These are phyloP conservation scores for Fomitopsis betulina DNA, from an alignment of 1,284 basidiomycete genomes.

Conservation along the genomic window DNA sequence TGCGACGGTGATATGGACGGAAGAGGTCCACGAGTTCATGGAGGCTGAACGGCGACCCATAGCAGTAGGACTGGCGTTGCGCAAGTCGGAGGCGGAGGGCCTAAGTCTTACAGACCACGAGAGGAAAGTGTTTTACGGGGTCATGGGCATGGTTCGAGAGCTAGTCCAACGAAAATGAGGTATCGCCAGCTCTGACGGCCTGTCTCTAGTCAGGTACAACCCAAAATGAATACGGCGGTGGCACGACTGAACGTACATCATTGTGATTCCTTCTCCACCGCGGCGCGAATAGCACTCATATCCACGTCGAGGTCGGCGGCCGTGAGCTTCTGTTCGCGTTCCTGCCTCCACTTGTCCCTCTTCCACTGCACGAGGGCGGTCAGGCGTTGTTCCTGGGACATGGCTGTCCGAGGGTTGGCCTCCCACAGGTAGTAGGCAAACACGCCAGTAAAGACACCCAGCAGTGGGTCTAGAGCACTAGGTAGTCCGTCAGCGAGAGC, in stretches of 20 bases:
- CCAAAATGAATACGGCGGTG: neutral
- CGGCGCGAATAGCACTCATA: slow-evolving; percentile 9
- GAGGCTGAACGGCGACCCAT: slow-evolving; percentile 46
- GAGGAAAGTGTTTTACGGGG: slow-evolving; percentile 53
- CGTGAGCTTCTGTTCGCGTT: slow-evolving; percentile 16
- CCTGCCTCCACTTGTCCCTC: slow-evolving; percentile 19
- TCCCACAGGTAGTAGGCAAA: slow-evolving; percentile 84
- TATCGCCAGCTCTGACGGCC: neutral
- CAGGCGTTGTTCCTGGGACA: slow-evolving; percentile 63
- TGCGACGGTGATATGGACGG: slow-evolving; percentile 78
- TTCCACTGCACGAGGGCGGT: slow-evolving; percentile 64
- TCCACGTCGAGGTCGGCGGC: slow-evolving; percentile 6
- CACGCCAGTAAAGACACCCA: slow-evolving; percentile 80
- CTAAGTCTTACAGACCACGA: slow-evolving; percentile 40
- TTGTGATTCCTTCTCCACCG: slow-evolving; percentile 5
- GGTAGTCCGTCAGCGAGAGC: neutral
- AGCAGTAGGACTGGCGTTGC: slow-evolving; percentile 67
- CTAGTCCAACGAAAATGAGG: slow-evolving; percentile 21
- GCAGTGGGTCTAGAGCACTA: slow-evolving; percentile 65
- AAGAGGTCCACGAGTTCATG: slow-evolving; percentile 36
- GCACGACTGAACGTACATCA: neutral
- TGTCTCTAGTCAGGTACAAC: neutral
- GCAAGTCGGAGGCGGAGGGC: slow-evolving; percentile 30
- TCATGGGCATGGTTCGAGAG: slow-evolving; percentile 65
- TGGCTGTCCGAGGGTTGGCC: slow-evolving; percentile 75